Evolutionary conservation across 2,329 filamentous ascomycete species (phyloP).

Genomic region (Fusarium bactridioides): DNA sequence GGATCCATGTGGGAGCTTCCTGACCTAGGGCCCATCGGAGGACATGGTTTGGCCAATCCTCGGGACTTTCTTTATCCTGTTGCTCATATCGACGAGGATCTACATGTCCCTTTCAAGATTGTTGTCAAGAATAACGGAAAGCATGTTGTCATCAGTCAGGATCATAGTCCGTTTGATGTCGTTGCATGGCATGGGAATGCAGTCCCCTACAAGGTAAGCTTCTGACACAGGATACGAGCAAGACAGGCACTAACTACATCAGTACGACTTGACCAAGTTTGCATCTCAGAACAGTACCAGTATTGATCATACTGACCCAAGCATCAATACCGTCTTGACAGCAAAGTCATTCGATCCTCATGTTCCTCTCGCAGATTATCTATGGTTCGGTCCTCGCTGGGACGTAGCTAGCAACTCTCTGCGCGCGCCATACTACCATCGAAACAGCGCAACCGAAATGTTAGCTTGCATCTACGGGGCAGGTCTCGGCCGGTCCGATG

Average conservation of each 20-base stretch:
- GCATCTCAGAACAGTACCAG: constrained; percentile 2
- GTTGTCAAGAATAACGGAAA: constrained; percentile 14
- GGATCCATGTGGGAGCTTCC: constrained; percentile 14
- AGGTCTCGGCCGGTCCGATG: constrained; percentile 2
- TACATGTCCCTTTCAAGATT: not conserved
- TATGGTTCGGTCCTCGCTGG: not conserved
- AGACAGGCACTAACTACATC: fast-evolving
- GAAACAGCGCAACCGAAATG: not conserved
- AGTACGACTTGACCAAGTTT: constrained; percentile 24
- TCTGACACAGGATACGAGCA: fast-evolving
- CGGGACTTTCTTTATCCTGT: constrained; percentile 13
- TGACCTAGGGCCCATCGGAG: constrained; percentile 1
- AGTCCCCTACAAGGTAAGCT: constrained; percentile 15
- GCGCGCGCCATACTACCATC: constrained; percentile 1
- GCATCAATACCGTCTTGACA: constrained; percentile 5
- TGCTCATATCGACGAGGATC: constrained; percentile 1
- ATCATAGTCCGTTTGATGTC: constrained; percentile 17
- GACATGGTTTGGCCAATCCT: constrained; percentile 9
- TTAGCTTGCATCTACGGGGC: constrained; percentile 2
- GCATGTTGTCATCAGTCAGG: constrained; percentile 9
- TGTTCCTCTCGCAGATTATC: not conserved
- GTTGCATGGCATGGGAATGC: constrained; percentile 21
- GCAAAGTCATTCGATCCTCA: constrained; percentile 10
- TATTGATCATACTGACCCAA: constrained; percentile 13
- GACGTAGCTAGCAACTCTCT: constrained; percentile 9